Base-by-base conservation (phyloP, 306 rosid species). In the Fagus crenata region DNA sequence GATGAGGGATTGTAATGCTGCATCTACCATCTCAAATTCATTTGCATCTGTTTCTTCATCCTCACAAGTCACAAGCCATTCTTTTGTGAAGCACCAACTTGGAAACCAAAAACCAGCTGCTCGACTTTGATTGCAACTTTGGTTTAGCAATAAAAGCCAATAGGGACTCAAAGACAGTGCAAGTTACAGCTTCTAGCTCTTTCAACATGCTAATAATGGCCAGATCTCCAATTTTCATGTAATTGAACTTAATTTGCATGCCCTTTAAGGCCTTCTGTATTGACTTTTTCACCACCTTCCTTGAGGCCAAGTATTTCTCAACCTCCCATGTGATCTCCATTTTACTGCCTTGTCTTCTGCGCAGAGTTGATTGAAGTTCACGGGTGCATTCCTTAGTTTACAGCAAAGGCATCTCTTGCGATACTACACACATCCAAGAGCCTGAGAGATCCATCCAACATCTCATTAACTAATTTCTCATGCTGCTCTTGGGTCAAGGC, bases 231-330 rank as follows among this genome's bases (percentile, higher is more conserved):
- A 22, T 6, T 4, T 40, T 67, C 12, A 37, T 73, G 67, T 77
- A 56, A 40, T 49, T 81, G 63, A 58, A 51, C 41, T 56, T 35
- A 37, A 39, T 76, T 55, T 79, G 65, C 40, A 76, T 46, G 49
- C 40, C 55, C 69, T 75, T 65, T 2, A 72, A 73, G 74, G 77
- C 54, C 77, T 81, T 81, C 55, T 71, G 73, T 31, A 67, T 71
- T 67, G 78, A 70, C 84, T 82, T 85, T 75, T 77, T 81, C 17
- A 37, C 73, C 39, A 18, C 61, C 72, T 81, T 85, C 74, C 88
- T 85, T 43, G 74, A 78, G 49, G 71, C 67, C 60, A 78, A 72
- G 83, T 51, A 81, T 75, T 70, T 71, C 0, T 12, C 78, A 33
- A 75, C 76, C 55, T 80, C 79, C 9, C 49, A 18, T 2, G 42